These are phyloP conservation scores for Fusarium sp. DNA, from an alignment of 2,329 filamentous ascomycete genomes.

Conservation along the genomic window DNA sequence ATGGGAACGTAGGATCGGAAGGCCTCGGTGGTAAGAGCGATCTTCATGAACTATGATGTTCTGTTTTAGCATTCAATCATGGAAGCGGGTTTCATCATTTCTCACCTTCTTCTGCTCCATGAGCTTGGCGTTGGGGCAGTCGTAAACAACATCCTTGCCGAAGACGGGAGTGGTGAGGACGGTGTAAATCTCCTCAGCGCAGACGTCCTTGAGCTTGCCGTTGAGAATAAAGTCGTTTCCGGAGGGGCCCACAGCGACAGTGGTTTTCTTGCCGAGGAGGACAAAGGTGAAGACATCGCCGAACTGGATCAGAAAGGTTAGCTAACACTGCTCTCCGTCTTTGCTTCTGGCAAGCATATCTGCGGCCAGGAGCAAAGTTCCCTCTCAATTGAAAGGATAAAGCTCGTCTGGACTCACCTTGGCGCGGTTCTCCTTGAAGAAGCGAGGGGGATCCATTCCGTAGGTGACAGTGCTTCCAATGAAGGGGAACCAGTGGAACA, in stretches of 20 bases:
- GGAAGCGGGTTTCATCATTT: neutral
- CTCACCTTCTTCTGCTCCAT: constrained; percentile 95
- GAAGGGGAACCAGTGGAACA: constrained; percentile 83
- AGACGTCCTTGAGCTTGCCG: constrained; percentile 87
- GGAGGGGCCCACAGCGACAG: constrained; percentile 79
- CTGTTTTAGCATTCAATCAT: constrained; percentile 24
- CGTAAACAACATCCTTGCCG: constrained; percentile 86
- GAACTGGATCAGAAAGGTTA: constrained; percentile 60
- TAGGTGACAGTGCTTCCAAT: constrained; percentile 93
- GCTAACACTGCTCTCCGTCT: constrained; percentile 1
- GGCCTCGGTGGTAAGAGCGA: constrained; percentile 76
- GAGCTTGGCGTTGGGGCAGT: constrained; percentile 88
- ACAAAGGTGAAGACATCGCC: constrained; percentile 91
- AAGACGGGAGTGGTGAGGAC: constrained; percentile 77
- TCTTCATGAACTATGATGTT: constrained; percentile 74
- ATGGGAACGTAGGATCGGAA: constrained; percentile 79
- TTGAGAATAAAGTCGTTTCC: constrained; percentile 94
- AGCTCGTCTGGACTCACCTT: constrained; percentile 65
- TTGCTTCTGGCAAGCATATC: neutral
- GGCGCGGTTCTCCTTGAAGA: constrained; percentile 77
- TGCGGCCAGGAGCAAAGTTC: neutral
- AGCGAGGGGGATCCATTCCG: constrained; percentile 90
- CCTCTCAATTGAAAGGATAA: neutral
- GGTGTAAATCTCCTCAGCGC: constrained; percentile 88
- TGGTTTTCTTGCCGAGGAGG: constrained; percentile 87